Evolutionary conservation across 2,329 filamentous ascomycete genomes (phyloP).

Genomic region (Sporothrix pseudoabietina): DNA sequence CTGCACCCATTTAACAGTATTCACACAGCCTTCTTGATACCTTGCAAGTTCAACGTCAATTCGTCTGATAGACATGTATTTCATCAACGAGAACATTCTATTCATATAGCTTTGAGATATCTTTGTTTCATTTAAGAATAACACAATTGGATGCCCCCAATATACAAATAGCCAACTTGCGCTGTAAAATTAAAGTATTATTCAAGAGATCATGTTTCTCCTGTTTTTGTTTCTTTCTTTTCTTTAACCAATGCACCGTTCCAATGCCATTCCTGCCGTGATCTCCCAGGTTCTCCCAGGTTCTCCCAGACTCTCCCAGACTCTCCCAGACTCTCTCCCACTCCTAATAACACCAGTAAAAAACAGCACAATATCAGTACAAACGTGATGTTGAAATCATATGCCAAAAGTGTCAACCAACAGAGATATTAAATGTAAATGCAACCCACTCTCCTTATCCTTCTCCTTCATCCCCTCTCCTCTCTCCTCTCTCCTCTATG

Average conservation of each 20-base stretch:
- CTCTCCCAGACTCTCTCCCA: background rate
- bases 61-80: background rate
- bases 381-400: conserved; percentile 13
- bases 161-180: background rate
- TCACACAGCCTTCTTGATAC: background rate
- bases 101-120: background rate
- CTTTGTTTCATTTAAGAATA: background rate
- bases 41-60: background rate
- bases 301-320: background rate
- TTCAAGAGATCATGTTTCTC: background rate
- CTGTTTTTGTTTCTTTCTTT: background rate
- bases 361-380: background rate
- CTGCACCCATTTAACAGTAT: background rate
- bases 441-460: background rate
- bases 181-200: background rate
- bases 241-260: background rate
- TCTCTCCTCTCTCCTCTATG: background rate
- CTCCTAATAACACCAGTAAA: background rate
- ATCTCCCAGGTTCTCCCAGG: background rate
- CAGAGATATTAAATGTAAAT: background rate
- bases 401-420: background rate
- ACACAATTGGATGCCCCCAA: background rate
- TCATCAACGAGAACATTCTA: background rate
- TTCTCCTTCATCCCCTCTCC: background rate
- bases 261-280: background rate